Evolutionary conservation across 2,329 filamentous ascomycete species (phyloP).

Genomic region (Pseudogymnoascus sp.): DNA sequence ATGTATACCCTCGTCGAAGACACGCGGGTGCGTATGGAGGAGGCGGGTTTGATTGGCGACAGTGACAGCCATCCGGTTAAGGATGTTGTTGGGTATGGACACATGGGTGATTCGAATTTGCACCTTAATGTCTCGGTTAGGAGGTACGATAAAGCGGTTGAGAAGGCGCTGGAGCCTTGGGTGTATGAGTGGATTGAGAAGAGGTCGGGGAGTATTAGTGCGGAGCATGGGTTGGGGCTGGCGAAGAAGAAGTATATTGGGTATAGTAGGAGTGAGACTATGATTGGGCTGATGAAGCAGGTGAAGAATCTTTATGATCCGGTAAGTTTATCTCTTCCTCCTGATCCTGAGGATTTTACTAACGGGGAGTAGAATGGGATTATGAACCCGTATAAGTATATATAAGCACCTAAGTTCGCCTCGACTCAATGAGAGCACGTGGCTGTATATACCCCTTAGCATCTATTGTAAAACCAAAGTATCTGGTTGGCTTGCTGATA

Average conservation of each 20-base stretch:
- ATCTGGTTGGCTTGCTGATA: background rate
- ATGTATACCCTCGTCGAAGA: conserved; percentile 89
- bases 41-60: conserved; percentile 70
- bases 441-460: background rate
- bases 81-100: conserved; percentile 90
- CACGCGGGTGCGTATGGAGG: conserved; percentile 61
- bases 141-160: conserved; percentile 78
- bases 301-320: conserved; percentile 93
- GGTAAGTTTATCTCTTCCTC: conserved; percentile 48
- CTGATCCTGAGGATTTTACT: conserved; percentile 16
- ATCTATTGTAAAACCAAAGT: background rate
- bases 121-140: conserved; percentile 85
- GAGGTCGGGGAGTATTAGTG: conserved; percentile 86
- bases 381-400: conserved; percentile 99
- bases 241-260: conserved; percentile 95
- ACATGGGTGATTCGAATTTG: conserved; percentile 95
- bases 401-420: conserved; percentile 39
- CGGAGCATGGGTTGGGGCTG: conserved; percentile 88
- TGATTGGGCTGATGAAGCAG: conserved; percentile 88
- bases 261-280: conserved; percentile 82
- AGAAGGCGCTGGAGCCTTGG: conserved; percentile 83
- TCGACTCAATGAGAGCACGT: background rate
- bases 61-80: conserved; percentile 71
- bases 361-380: conserved; percentile 68
- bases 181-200: conserved; percentile 95